Evolutionary conservation across 495 filamentous ascomycete species (phyloP).

Genomic region (Aspergillus affinis): DNA sequence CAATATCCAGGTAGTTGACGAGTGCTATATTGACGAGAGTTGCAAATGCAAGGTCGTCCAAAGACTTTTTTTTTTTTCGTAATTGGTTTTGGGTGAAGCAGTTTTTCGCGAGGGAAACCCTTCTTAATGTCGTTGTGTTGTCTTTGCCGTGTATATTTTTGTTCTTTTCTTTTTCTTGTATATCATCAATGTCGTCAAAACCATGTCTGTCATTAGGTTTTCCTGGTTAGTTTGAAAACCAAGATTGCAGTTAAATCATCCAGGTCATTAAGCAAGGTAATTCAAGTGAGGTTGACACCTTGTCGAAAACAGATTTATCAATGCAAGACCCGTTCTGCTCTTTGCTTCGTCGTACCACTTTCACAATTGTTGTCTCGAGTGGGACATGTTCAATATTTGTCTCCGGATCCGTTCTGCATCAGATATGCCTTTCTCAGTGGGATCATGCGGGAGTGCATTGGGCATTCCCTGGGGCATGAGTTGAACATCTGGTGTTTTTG

Average conservation of each 20-base stretch:
- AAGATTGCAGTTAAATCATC: constrained; percentile 30
- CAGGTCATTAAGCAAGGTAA: constrained; percentile 31
- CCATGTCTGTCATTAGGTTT: constrained; percentile 39
- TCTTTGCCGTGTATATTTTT: constrained; percentile 5
- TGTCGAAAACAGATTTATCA: constrained; percentile 11
- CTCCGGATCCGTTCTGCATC: constrained; percentile 50
- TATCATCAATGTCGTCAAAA: constrained; percentile 44
- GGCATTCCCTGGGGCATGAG: constrained; percentile 8
- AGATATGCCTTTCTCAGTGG: constrained; percentile 41
- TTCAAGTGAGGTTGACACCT: constrained; percentile 9
- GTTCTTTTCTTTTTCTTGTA: constrained; percentile 7
- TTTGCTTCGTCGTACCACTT: background rate
- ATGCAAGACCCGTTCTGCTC: background rate
- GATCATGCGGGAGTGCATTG: constrained; percentile 32
- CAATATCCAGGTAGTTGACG: background rate
- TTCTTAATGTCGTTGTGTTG: background rate
- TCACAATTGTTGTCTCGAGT: constrained; percentile 29
- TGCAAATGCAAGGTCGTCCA: background rate
- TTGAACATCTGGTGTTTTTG: constrained; percentile 1
- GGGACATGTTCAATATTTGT: constrained; percentile 45
- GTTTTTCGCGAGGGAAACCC: background rate
- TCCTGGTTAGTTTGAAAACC: constrained; percentile 12
- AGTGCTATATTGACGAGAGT: background rate
- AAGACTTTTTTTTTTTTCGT: constrained; percentile 7
- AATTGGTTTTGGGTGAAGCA: background rate